phyloP scores from a whole-genome alignment of 495 filamentous ascomycete species.

The Friedmanniomyces simplex region DNA sequence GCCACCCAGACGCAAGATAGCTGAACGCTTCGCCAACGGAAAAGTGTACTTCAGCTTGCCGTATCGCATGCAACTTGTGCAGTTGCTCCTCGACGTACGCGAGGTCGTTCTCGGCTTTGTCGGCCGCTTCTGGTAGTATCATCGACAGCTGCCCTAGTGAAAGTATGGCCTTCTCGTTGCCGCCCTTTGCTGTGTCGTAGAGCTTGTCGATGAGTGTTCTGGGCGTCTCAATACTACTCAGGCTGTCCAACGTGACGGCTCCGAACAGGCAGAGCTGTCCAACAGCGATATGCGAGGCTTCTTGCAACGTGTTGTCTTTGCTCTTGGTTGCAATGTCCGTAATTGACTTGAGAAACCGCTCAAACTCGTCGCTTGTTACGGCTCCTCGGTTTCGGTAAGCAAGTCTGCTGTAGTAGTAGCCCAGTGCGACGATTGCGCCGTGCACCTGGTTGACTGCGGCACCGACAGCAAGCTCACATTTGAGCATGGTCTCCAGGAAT shows the following conservation, averaged over 20 bases:
- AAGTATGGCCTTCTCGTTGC: slow-evolving; percentile 69
- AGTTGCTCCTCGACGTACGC: slow-evolving; percentile 48
- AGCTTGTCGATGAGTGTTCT: slow-evolving; percentile 48
- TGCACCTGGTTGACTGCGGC: slow-evolving; percentile 49
- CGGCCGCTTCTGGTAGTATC: slow-evolving; percentile 37
- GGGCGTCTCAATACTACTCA: slow-evolving; percentile 33
- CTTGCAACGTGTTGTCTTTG: slow-evolving; percentile 47
- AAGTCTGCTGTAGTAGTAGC: slow-evolving; percentile 51
- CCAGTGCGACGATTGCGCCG: slow-evolving; percentile 48
- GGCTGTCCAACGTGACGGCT: slow-evolving; percentile 36
- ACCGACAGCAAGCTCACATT: slow-evolving; percentile 51
- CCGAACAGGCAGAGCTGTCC: slow-evolving; percentile 66
- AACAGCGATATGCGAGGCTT: slow-evolving; percentile 53
- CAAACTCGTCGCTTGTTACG: slow-evolving; percentile 28
- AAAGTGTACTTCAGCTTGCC: slow-evolving; percentile 78
- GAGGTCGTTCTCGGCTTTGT: slow-evolving; percentile 27
- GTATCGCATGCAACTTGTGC: slow-evolving; percentile 67
- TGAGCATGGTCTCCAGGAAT: slow-evolving; percentile 33
- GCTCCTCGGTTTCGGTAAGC: slow-evolving; percentile 36
- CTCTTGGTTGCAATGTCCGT: slow-evolving; percentile 40
- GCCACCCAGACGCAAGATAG: slow-evolving; percentile 68
- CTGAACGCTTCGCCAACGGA: slow-evolving; percentile 76
- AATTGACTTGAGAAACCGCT: slow-evolving; percentile 34
- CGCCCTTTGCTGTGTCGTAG: slow-evolving; percentile 56
- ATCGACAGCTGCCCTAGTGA: slow-evolving; percentile 59